Conservation (phyloP, 305 asterid genomes). For the Andrographis paniculata region DNA sequence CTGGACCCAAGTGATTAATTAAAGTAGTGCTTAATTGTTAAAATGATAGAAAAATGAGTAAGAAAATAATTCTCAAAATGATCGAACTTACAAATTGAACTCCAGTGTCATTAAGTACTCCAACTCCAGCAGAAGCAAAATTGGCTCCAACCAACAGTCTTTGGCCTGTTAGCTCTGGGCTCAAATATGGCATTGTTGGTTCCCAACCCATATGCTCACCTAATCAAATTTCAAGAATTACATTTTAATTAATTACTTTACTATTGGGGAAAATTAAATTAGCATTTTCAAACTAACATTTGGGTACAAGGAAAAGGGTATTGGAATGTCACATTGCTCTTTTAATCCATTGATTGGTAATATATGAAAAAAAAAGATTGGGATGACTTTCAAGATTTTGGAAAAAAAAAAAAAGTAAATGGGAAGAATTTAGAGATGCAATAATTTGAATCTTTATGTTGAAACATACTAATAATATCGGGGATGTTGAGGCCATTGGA, state of each 20-base stretch:
- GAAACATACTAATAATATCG: slow-evolving; percentile 27
- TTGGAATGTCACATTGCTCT: too few relatives aligned
- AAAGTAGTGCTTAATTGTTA: too few relatives aligned
- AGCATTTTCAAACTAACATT: too few relatives aligned
- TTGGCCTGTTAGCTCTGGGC: slow-evolving; percentile 37
- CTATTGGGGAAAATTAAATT: too few relatives aligned
- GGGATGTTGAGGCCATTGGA: slow-evolving; percentile 43
- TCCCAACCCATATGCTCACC: slow-evolving; percentile 51
- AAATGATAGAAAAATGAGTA: background rate
- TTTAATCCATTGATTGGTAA: too few relatives aligned
- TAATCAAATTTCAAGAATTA: slow-evolving; percentile 2
- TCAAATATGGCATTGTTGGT: slow-evolving; percentile 49
- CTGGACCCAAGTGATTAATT: too few relatives aligned
- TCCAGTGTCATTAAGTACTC: slow-evolving; percentile 62
- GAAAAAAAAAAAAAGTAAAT: background rate
- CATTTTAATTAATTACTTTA: background rate
- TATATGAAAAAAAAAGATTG: too few relatives aligned
- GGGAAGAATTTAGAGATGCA: background rate
- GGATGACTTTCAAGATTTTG: too few relatives aligned
- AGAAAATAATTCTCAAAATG: background rate
- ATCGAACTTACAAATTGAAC: slow-evolving; percentile 45
- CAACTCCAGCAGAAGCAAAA: slow-evolving; percentile 68
- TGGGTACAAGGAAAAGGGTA: too few relatives aligned
- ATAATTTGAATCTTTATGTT: too few relatives aligned
- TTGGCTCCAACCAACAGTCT: slow-evolving; percentile 42